Conservation (phyloP, 1,139 yeast genomes). For the Candida sp. region DNA sequence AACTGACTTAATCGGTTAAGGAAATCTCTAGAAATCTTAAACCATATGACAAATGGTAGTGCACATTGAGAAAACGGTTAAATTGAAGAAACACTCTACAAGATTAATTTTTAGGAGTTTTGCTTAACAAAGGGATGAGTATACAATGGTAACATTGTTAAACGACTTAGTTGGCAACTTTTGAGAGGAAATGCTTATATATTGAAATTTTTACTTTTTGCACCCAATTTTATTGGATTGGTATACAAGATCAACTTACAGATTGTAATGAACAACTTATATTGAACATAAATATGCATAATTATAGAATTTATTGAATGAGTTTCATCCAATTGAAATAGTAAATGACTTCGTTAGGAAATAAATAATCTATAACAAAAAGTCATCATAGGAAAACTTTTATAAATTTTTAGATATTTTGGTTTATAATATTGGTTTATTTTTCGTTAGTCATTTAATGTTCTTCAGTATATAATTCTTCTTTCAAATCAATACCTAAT, state of each 20-base stretch:
- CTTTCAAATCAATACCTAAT: conserved; percentile 92
- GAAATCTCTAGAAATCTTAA: too few relatives aligned
- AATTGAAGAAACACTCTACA: too few relatives aligned
- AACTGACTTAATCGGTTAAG: too few relatives aligned
- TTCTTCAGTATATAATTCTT: conserved; percentile 61
- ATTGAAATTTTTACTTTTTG: not conserved
- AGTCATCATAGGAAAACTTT: not conserved
- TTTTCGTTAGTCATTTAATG: conserved; percentile 10
- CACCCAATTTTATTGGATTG: not conserved
- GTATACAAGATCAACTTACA: not conserved
- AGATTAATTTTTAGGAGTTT: too few relatives aligned
- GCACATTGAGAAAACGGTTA: not conserved
- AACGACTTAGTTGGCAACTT: too few relatives aligned
- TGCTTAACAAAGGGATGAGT: too few relatives aligned
- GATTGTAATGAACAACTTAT: not conserved
- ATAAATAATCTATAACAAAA: conserved; percentile 1
- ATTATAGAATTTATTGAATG: not conserved
- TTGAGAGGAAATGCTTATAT: too few relatives aligned
- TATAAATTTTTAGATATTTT: not conserved
- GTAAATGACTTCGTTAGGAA: conserved; percentile 2
- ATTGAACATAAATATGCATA: not conserved
- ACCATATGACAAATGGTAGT: not conserved
- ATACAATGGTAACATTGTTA: too few relatives aligned
- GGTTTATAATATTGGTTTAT: not conserved
- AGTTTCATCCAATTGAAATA: not conserved